Evolutionary conservation across 2,329 filamentous ascomycete genomes (phyloP).

Genomic region (Metarhizium anisopliae): DNA sequence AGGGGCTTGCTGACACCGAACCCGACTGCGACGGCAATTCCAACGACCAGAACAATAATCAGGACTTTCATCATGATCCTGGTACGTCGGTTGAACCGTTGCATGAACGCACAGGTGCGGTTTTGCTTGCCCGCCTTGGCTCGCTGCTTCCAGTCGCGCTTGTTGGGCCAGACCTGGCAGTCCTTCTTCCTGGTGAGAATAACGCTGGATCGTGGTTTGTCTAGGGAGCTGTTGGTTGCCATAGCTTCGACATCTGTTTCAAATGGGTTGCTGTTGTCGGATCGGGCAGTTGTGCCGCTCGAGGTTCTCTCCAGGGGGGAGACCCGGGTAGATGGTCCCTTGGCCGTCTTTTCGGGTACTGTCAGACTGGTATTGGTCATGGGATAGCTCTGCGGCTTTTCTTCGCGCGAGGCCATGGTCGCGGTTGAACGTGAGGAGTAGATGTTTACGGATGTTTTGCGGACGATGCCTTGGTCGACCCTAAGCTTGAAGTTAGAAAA

Average conservation of each 20-base stretch:
- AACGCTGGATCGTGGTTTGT: conserved; percentile 21
- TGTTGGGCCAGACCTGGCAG: conserved; percentile 50
- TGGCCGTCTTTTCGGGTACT: conserved; percentile 17
- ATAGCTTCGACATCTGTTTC: conserved; percentile 50
- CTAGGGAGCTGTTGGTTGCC: conserved; percentile 27
- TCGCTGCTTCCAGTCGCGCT: conserved; percentile 51
- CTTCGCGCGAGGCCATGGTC: conserved; percentile 19
- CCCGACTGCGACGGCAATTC: conserved; percentile 45
- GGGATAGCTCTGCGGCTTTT: conserved; percentile 11
- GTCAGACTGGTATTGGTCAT: conserved; percentile 13
- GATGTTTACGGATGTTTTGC: background rate
- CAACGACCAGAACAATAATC: conserved; percentile 42
- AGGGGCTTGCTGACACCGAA: conserved; percentile 54
- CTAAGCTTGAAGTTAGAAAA: background rate
- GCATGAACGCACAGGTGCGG: conserved; percentile 43
- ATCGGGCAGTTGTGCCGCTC: conserved; percentile 35
- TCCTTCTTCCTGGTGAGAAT: conserved; percentile 30
- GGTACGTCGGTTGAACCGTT: conserved; percentile 43
- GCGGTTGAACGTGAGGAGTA: background rate
- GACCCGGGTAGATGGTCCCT: background rate
- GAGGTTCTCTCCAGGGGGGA: conserved; percentile 11
- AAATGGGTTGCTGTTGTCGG: conserved; percentile 40
- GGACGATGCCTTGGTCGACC: background rate
- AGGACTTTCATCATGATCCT: conserved; percentile 46
- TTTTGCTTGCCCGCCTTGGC: conserved; percentile 47